phyloP scores from a whole-genome alignment of 2,329 filamentous ascomycete genomes.

The Colletotrichum coccodes region DNA sequence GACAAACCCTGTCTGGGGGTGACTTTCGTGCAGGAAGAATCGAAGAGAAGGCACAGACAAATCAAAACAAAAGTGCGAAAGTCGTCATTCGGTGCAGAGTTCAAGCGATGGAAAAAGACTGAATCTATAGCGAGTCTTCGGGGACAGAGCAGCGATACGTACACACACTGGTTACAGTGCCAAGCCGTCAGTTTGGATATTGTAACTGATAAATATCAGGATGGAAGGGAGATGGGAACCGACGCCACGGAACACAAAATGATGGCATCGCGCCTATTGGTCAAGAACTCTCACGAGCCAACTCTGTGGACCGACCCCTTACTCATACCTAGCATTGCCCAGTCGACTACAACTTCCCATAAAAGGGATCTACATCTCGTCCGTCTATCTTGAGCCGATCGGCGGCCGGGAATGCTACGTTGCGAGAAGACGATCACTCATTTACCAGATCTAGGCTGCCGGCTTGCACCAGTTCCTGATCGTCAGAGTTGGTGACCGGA shows the following conservation, averaged over 20 bases:
- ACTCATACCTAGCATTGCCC: slow-evolving; percentile 4
- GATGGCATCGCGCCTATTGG: not conserved
- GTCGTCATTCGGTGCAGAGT: slow-evolving; percentile 2
- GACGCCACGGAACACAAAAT: not conserved
- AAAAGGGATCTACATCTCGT: slow-evolving; percentile 17
- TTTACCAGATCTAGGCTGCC: not conserved
- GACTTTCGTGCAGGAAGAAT: slow-evolving; percentile 1
- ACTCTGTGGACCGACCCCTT: not conserved
- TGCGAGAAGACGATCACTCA: slow-evolving; percentile 12
- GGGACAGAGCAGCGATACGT: not conserved
- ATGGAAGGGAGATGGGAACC: not conserved
- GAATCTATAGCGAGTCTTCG: not conserved
- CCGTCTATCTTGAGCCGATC: slow-evolving; percentile 1
- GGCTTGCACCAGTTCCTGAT: not conserved
- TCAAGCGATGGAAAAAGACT: not conserved
- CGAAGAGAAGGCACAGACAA: not conserved
- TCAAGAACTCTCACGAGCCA: not conserved
- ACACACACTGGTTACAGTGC: not conserved
- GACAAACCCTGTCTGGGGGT: slow-evolving; percentile 26
- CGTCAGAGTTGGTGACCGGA: not conserved
- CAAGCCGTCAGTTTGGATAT: slow-evolving; percentile 30
- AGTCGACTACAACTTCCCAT: slow-evolving; percentile 12
- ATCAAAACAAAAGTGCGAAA: not conserved
- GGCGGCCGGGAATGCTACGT: not conserved
- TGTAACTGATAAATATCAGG: not conserved